Evolutionary conservation across 495 filamentous ascomycete genomes (phyloP).

Genomic region (Hypoxylon perforatum): DNA sequence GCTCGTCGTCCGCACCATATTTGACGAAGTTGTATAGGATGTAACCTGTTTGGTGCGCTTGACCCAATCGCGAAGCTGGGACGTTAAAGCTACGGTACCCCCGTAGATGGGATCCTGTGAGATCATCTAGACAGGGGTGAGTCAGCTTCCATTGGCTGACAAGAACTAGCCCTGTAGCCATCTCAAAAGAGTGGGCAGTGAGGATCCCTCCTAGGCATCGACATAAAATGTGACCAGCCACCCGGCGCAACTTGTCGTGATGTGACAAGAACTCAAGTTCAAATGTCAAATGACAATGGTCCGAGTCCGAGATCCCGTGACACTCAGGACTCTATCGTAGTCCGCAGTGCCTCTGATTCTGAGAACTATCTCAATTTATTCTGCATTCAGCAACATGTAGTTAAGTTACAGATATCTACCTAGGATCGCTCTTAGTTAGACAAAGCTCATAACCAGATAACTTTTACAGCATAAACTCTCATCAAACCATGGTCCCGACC

Average conservation of each 20-base stretch:
- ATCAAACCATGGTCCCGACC: too few relatives aligned
- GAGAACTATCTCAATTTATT: too few relatives aligned
- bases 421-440: too few relatives aligned
- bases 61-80: constrained; percentile 11
- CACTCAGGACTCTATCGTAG: too few relatives aligned
- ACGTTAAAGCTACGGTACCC: neutral
- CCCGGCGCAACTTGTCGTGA: neutral
- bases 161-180: neutral
- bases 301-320: too few relatives aligned
- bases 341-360: too few relatives aligned
- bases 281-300: too few relatives aligned
- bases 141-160: constrained; percentile 13
- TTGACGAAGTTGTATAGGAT: constrained; percentile 9
- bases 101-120: constrained; percentile 6
- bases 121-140: constrained; percentile 18
- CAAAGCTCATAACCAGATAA: too few relatives aligned
- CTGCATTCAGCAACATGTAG: too few relatives aligned
- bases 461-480: too few relatives aligned
- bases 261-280: too few relatives aligned
- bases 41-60: neutral
- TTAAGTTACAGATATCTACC: too few relatives aligned
- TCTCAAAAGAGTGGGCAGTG: neutral
- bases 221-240: constrained; percentile 15
- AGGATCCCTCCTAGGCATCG: constrained; percentile 38
- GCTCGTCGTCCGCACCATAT: constrained; percentile 10